Base-by-base conservation (phyloP, 1,284 basidiomycete species). In the Somion occarium region DNA sequence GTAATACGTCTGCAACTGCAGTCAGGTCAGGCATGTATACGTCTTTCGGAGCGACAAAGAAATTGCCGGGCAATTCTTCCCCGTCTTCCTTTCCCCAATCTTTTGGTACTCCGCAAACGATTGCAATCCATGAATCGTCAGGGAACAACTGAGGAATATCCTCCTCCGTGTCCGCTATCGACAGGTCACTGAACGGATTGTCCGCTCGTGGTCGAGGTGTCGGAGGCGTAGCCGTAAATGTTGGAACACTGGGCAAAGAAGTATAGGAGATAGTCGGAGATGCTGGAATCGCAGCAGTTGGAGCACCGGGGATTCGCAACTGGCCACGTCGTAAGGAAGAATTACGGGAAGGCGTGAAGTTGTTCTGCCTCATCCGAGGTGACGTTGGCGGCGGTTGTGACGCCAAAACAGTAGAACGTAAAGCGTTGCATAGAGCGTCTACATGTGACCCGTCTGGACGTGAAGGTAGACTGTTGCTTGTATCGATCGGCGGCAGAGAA, bases 11-110 rank as follows among this genome's bases (percentile, higher is more conserved):
- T 5, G 76, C 82, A 3, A 80, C 73, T 1, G 85, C 85, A 22
- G 82, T 88, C 55, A 91, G 62, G 65, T 90, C 85, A 7, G 88
- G 88, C 80, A 91, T 88, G 65, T 89, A 89, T 37, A 88, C 79
- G 59, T 87, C 79, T 64, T 72, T 75, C 27, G 86, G 85, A 4
- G 85, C 86, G 39, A 88, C 77, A 60, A 79, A 91, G 67, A 90
- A 88, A n/a, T 75, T 74, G 19, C 80, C 76, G 0, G 88, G 88
- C 12, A 89, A 64, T 39, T 70, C 71, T 44, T 72, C 70, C 9
- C 68, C 69, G 25, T 71, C 66, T 25, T 64, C 66, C 46, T 60
- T 64, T 66, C 74, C 80, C 68, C 82, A 79, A 48, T 79, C 78
- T 57, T 80, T 79, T 38, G 82, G 75, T 26, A 85, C 79, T 11